phyloP scores from a whole-genome alignment of 2,329 filamentous ascomycete species.

The Coniella lustricola region DNA sequence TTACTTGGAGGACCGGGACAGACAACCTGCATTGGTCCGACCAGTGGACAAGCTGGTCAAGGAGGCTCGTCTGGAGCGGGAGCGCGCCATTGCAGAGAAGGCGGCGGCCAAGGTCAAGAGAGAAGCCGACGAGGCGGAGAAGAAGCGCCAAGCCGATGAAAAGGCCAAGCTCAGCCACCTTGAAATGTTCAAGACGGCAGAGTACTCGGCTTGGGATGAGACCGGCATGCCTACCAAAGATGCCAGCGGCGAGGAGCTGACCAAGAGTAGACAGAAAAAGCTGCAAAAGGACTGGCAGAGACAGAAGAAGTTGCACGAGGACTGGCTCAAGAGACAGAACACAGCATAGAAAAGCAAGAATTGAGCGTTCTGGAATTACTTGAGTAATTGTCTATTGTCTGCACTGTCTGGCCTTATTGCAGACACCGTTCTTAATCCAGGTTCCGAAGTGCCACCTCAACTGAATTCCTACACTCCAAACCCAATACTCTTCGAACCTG shows the following conservation, averaged over 20 bases:
- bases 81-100: slow-evolving; percentile 43
- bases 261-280: slow-evolving; percentile 59
- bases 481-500: no score
- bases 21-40: slow-evolving; percentile 53
- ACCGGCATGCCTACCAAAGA: slow-evolving; percentile 58
- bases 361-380: background rate
- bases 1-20: slow-evolving; percentile 61
- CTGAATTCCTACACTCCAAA: no score
- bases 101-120: slow-evolving; percentile 30
- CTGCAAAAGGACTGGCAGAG: slow-evolving; percentile 64
- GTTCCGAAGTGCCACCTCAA: no score
- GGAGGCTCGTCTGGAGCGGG: slow-evolving; percentile 46
- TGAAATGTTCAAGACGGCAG: slow-evolving; percentile 32
- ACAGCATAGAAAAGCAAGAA: background rate
- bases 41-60: slow-evolving; percentile 54
- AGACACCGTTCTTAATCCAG: no score
- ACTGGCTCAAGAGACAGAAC: slow-evolving; percentile 27
- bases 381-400: background rate
- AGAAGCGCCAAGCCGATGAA: slow-evolving; percentile 31
- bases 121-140: slow-evolving; percentile 31
- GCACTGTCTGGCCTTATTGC: no score
- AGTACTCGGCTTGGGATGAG: slow-evolving; percentile 55
- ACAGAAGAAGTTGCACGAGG: slow-evolving; percentile 62
- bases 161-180: slow-evolving; percentile 24
- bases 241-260: slow-evolving; percentile 54